A percentile compares a stretch with the other conserved stretches of the same genome.
Conservation (phyloP, 495 filamentous ascomycete genomes). For the Aspergillus affinis region DNA sequence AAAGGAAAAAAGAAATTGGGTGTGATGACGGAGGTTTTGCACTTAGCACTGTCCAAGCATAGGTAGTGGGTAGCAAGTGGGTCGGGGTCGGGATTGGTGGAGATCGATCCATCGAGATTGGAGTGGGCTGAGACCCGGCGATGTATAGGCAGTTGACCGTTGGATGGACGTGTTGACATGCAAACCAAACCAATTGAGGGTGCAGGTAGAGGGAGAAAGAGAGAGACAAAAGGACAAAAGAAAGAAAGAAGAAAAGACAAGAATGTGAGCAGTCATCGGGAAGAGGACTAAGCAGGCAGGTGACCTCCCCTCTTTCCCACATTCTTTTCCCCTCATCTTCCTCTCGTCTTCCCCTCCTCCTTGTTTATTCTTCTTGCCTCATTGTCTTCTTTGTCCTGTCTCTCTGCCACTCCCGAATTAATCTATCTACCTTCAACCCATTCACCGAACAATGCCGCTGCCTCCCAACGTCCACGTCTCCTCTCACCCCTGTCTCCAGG, state of each 20-base stretch:
- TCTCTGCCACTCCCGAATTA: not conserved
- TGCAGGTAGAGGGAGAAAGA: not conserved
- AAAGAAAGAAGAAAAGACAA: not conserved
- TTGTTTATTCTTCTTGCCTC: constrained; percentile 2
- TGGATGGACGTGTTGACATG: not conserved
- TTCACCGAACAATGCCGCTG: constrained; percentile 27
- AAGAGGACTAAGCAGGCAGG: not conserved
- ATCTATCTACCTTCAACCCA: constrained; percentile 6
- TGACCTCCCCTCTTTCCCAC: not conserved
- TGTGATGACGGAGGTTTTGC: not conserved
- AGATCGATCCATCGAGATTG: not conserved
- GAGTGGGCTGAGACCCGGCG: not conserved
- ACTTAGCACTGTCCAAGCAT: not conserved
- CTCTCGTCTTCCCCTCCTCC: not conserved
- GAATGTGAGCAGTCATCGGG: not conserved
- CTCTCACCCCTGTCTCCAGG: constrained; percentile 77
- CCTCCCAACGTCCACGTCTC: constrained; percentile 69
- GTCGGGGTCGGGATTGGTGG: not conserved
- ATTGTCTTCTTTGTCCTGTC: constrained; percentile 5
- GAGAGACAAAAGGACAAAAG: not conserved
- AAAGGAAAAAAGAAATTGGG: not conserved
- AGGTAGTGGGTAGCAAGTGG: not conserved
- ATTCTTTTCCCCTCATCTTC: not conserved
- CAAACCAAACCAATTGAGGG: not conserved
- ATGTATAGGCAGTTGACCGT: not conserved